Base-by-base conservation (phyloP, 805 yeast genomes). In the Metschnikowia gruessii region DNA sequence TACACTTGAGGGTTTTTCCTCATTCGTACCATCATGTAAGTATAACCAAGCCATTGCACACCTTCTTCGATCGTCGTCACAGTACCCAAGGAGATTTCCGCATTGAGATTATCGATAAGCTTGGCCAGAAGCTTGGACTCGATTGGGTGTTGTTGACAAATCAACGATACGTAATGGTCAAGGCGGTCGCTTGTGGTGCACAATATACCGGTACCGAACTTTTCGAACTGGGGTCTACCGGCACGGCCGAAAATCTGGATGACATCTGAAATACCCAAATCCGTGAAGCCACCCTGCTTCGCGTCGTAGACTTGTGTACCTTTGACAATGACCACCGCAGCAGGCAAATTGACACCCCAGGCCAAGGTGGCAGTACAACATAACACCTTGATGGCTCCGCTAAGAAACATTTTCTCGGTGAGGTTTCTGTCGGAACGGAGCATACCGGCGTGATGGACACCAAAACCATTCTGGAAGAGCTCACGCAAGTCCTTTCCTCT, bases 321-420 rank as follows among this genome's bases (percentile, higher is more conserved):
- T 59, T 94, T 94, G 28, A 94, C 82, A 52, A 94, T 87, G 17
- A 94, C 99, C 34, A 90, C 96, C 1, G 97, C 97, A 6, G 99
- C 99, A 1, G 99, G 99, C 49, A 94, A 72, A 61, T 94, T 94
- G 16, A 94, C 98, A 78, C 99, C 99, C 99, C 99, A 94, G 0
- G 99, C 99, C 48, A 94, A 77, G 0, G 99, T 94, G 0, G 99
- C 96, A 2, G 99, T 94, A 76, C 97, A 90, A 58, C 95, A 86
- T 15, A 94, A 69, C 0, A 94, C 98, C 49, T 84, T 87, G 52
- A 94, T 85, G 0, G 90, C 86, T 35, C 99, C 98, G 26, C 75
- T 70, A 26, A 83, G 73, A 62, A 94, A 94, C 85, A 92, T 79
- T 60, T 83, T 84, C 58, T 95, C 99, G 0, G 95, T 85, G 43